A percentile compares a stretch with the other conserved stretches of the same genome.
Evolutionary conservation across 139 green algal genomes (phyloP).

Genomic region (Spirogloea muscicola): DNA sequence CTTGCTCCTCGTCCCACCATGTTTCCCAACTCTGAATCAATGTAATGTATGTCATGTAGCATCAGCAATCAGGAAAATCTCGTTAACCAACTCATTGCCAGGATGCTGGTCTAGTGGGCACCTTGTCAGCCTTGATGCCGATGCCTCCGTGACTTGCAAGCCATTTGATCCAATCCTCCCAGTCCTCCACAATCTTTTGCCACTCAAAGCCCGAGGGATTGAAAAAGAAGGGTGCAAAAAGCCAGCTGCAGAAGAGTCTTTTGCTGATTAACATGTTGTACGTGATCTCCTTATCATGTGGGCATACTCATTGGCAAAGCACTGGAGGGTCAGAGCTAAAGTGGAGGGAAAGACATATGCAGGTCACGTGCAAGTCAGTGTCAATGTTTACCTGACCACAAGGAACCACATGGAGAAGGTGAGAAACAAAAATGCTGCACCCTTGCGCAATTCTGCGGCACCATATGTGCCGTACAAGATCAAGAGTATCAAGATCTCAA

Average conservation of each 20-base stretch:
- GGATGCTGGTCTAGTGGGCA: no score
- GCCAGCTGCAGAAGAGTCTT: slow-evolving; percentile 38
- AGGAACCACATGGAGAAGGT: slow-evolving; percentile 31
- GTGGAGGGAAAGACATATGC: no score
- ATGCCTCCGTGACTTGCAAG: slow-evolving; percentile 6
- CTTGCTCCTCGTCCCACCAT: slow-evolving; percentile 35
- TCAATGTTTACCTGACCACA: no score
- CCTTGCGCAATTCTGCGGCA: not conserved
- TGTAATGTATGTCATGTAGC: no score
- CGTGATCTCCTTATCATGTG: no score
- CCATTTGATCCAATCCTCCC: slow-evolving; percentile 28
- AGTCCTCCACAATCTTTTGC: slow-evolving; percentile 46
- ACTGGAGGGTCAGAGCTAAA: no score
- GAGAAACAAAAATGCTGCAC: slow-evolving; percentile 19
- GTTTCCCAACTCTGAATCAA: slow-evolving; percentile 36
- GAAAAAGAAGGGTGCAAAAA: slow-evolving; percentile 47
- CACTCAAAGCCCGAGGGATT: slow-evolving; percentile 49
- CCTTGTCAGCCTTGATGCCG: slow-evolving; percentile 1
- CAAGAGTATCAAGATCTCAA: slow-evolving; percentile 29
- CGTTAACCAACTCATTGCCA: no score
- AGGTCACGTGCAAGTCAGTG: no score
- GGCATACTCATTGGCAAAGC: no score
- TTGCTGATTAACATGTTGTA: no score
- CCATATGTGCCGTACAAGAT: slow-evolving; percentile 15
- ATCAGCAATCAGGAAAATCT: no score